Evolutionary conservation across 2,329 filamentous ascomycete genomes (phyloP).

Genomic region (Onygenales sp.): DNA sequence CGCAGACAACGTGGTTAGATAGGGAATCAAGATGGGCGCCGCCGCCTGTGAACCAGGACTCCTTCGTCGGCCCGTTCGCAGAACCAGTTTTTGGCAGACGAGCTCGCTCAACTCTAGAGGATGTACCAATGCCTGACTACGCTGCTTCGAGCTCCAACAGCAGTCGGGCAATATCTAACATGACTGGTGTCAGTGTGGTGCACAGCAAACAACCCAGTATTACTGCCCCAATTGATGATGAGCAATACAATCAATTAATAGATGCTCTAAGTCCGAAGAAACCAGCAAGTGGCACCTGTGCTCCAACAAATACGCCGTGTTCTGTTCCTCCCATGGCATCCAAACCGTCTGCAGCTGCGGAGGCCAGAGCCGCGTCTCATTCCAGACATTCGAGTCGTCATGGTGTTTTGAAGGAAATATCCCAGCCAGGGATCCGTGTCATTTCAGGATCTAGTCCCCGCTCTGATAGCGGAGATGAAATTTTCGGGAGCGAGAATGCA

Average conservation of each 20-base stretch:
- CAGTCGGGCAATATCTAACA: conserved; percentile 32
- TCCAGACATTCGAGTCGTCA: conserved; percentile 13
- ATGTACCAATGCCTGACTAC: conserved; percentile 42
- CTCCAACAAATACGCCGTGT: conserved; percentile 23
- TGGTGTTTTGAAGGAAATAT: conserved; percentile 20
- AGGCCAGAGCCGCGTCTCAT: conserved; percentile 20
- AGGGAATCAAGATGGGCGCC: conserved; percentile 21
- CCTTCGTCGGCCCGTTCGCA: conserved; percentile 31
- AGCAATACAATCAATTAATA: conserved; percentile 27
- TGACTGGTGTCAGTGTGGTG: conserved; percentile 32
- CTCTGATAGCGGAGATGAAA: conserved; percentile 14
- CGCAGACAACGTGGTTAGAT: conserved; percentile 8
- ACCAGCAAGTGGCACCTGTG: conserved; percentile 18
- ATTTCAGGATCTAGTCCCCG: conserved; percentile 23
- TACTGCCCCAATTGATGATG: conserved; percentile 24
- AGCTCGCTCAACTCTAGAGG: conserved; percentile 31
- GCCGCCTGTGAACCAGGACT: conserved; percentile 26
- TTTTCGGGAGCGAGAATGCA: conserved; percentile 11
- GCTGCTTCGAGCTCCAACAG: conserved; percentile 28
- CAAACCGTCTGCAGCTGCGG: conserved; percentile 21
- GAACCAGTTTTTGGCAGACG: conserved; percentile 17
- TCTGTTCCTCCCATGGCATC: conserved; percentile 13
- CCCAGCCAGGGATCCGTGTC: conserved; percentile 21
- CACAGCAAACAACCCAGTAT: conserved; percentile 33
- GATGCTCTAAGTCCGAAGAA: conserved; percentile 29